Conservation (phyloP, 768 basidiomycete species). For the Lentinula sp. region DNA sequence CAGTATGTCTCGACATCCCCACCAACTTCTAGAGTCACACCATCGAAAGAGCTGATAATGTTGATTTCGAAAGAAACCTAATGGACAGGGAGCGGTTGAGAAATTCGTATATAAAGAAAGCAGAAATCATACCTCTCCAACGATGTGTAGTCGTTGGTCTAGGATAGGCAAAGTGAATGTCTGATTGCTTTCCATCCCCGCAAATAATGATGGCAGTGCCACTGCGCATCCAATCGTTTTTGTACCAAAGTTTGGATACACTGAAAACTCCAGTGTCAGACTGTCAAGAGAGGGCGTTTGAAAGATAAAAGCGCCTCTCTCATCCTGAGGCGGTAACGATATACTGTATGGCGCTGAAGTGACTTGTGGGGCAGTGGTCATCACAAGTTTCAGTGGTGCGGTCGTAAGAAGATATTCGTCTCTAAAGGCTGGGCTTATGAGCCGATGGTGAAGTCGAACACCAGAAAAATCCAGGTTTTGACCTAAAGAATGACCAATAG, state of each 20-base stretch:
- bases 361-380: constrained; percentile 82
- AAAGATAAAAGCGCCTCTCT: constrained; percentile 74
- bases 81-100: constrained; percentile 7
- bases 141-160: constrained; percentile 88
- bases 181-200: constrained; percentile 45
- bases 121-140: constrained; percentile 69
- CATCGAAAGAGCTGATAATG: constrained; percentile 84
- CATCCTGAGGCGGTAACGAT: constrained; percentile 73
- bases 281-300: constrained; percentile 71
- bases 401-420: constrained; percentile 66
- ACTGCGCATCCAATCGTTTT: constrained; percentile 94
- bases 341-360: constrained; percentile 88
- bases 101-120: constrained; percentile 4
- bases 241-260: constrained; percentile 96
- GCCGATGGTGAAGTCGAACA: constrained; percentile 68
- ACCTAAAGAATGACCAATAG: constrained; percentile 64
- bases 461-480: constrained; percentile 28
- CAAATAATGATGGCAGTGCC: constrained; percentile 71
- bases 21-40: constrained; percentile 89
- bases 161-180: constrained; percentile 71
- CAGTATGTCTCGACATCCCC: constrained; percentile 97
- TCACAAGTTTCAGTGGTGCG: constrained; percentile 89
- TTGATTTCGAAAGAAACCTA: constrained; percentile 87
- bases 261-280: constrained; percentile 83
- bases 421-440: constrained; percentile 62